Conservation (phyloP, 2,329 filamentous ascomycete genomes). For the Aspergillus ruber region DNA sequence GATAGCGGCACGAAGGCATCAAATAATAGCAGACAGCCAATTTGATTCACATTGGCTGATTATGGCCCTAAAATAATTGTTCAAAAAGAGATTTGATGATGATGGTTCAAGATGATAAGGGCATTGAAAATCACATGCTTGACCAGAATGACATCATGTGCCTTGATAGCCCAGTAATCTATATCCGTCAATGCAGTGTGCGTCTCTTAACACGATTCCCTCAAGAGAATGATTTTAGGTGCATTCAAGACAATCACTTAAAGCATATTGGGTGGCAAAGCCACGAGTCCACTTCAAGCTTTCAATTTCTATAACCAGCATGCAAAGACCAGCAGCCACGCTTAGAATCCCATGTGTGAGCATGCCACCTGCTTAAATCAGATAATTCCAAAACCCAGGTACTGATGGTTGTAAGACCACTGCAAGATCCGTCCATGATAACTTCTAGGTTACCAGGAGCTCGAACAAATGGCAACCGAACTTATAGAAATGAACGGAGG, state of each 20-base stretch:
- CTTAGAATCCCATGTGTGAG: conserved; percentile 65
- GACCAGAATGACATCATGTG: neutral
- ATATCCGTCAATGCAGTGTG: neutral
- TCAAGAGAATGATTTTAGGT: conserved; percentile 2
- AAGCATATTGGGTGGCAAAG: conserved; percentile 31
- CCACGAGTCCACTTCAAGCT: conserved; percentile 64
- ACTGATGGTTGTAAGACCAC: conserved; percentile 58
- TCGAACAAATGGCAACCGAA: too few species aligned
- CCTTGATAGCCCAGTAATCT: neutral
- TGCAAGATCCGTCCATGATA: conserved; percentile 59
- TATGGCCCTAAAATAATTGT: too few species aligned
- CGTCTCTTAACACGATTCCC: conserved; percentile 1
- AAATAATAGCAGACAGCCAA: too few species aligned
- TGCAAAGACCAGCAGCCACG: conserved; percentile 51
- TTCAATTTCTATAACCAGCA: conserved; percentile 68
- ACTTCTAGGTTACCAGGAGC: too few species aligned
- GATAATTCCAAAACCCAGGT: conserved; percentile 57
- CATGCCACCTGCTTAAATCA: conserved; percentile 45
- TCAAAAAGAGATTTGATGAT: too few species aligned
- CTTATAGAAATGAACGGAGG: too few species aligned
- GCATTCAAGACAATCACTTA: neutral
- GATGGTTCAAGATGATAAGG: too few species aligned
- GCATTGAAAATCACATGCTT: too few species aligned
- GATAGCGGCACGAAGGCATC: too few species aligned
- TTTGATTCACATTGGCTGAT: too few species aligned